phyloP scores from a whole-genome alignment of 2,329 filamentous ascomycete species.

The Colletotrichum somersetense region DNA sequence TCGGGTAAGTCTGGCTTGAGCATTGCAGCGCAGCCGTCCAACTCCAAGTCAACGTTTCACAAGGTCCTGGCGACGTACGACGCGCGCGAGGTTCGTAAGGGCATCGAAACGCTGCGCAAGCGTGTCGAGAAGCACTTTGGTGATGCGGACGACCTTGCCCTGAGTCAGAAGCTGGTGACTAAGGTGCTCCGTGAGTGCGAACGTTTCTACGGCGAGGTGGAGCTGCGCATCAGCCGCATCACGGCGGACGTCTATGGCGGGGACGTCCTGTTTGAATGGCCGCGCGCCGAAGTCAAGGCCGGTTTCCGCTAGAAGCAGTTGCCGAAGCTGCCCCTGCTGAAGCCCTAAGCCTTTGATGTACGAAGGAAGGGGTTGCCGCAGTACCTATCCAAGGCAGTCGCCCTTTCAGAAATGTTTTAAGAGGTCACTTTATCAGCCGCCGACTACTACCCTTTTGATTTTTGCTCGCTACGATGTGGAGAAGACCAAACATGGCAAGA shows the following conservation, averaged over 20 bases:
- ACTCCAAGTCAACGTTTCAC: constrained; percentile 85
- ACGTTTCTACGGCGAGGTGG: constrained; percentile 72
- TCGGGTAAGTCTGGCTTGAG: constrained; percentile 69
- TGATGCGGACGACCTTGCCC: constrained; percentile 81
- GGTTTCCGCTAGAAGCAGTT: constrained; percentile 58
- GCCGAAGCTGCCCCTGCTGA: constrained; percentile 7
- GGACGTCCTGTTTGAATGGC: constrained; percentile 75
- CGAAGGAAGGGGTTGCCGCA: not conserved
- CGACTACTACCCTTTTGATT: constrained; percentile 3
- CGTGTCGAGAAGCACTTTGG: constrained; percentile 98
- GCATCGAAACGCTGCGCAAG: constrained; percentile 90
- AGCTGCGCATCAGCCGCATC: constrained; percentile 70
- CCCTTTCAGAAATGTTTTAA: not conserved
- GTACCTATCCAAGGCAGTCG: not conserved
- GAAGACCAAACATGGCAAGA: not conserved
- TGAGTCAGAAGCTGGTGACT: constrained; percentile 70
- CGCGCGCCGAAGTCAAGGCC: constrained; percentile 71
- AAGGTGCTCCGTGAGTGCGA: constrained; percentile 73
- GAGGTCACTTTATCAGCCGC: not conserved
- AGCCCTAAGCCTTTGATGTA: constrained; percentile 6
- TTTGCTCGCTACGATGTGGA: not conserved
- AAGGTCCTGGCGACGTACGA: constrained; percentile 87
- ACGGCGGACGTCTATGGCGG: constrained; percentile 74
- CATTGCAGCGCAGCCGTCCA: constrained; percentile 84
- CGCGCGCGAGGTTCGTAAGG: constrained; percentile 85